Evolutionary conservation across 768 basidiomycete genomes (phyloP).

Genomic region (Porpolomopsis calyptriformis): DNA sequence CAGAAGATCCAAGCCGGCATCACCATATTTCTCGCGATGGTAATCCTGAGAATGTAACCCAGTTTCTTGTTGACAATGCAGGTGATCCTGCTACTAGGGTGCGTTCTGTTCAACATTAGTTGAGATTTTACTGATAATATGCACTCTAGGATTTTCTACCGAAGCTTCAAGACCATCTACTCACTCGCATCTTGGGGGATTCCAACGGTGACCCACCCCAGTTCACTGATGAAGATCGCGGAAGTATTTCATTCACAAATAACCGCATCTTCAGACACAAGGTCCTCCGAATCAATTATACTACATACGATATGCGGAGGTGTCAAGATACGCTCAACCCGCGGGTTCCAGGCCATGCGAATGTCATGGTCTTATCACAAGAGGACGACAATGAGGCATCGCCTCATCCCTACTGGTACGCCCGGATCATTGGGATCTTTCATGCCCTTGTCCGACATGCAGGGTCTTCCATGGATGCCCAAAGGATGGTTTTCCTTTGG

Average conservation of each 20-base stretch:
- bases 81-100: too few relatives aligned
- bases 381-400: conserved; percentile 7
- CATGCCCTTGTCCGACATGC: conserved; percentile 11
- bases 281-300: conserved; percentile 27
- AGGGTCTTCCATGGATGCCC: not conserved
- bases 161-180: conserved; percentile 21
- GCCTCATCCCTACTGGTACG: conserved; percentile 11
- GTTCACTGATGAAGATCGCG: conserved; percentile 11
- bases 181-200: conserved; percentile 13
- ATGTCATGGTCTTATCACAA: conserved; percentile 26
- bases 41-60: not conserved
- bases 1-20: not conserved
- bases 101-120: conserved; percentile 1
- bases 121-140: not conserved
- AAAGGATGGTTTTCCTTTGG: conserved; percentile 11
- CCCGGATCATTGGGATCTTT: conserved; percentile 13
- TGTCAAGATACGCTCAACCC: conserved; percentile 33
- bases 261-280: conserved; percentile 22
- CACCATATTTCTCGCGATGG: conserved; percentile 17
- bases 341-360: conserved; percentile 11
- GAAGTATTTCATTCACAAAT: conserved; percentile 14
- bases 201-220: conserved; percentile 12
- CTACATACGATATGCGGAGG: conserved; percentile 12
- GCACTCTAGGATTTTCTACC: conserved; percentile 17
- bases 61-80: not conserved